Percentiles rank a stretch among this genome's conserved stretches.
Conservation (phyloP, 2,329 filamentous ascomycete genomes). For the Phialophora tarda region DNA sequence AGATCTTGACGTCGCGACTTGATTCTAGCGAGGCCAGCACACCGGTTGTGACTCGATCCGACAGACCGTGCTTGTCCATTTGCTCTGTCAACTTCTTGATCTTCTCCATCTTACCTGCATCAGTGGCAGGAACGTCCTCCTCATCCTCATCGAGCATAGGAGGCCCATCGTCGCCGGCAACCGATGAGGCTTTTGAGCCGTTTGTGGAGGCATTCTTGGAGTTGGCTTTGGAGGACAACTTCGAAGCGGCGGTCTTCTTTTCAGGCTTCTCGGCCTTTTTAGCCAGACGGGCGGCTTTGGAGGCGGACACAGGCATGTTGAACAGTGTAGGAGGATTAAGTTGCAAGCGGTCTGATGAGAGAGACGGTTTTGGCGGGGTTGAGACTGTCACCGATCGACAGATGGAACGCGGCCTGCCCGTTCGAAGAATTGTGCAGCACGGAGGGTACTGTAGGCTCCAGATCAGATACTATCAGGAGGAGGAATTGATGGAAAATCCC, state of each 20-base stretch:
- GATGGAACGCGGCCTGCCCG: neutral
- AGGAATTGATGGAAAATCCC: neutral
- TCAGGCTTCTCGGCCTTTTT: conserved; percentile 65
- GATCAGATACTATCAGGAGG: neutral
- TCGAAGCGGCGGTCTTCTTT: conserved; percentile 71
- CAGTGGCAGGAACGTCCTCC: conserved; percentile 68
- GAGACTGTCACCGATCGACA: neutral
- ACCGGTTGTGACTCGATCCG: conserved; percentile 97
- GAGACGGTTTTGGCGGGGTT: neutral
- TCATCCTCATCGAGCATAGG: conserved; percentile 68
- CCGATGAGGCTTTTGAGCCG: conserved; percentile 62
- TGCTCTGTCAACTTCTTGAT: conserved; percentile 88
- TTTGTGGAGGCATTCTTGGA: conserved; percentile 63
- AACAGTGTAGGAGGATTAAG: neutral
- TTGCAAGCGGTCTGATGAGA: neutral
- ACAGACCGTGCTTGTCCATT: conserved; percentile 94
- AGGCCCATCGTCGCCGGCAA: conserved; percentile 70
- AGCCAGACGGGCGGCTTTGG: conserved; percentile 70
- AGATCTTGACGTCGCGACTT: conserved; percentile 97
- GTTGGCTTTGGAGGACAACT: conserved; percentile 71
- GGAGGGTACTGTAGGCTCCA: neutral
- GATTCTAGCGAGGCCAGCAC: conserved; percentile 83
- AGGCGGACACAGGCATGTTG: conserved; percentile 67
- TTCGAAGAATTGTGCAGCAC: neutral
- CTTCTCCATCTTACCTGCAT: conserved; percentile 74